phyloP scores from a whole-genome alignment of 805 yeast genomes.

The Blastobotrys americana region DNA sequence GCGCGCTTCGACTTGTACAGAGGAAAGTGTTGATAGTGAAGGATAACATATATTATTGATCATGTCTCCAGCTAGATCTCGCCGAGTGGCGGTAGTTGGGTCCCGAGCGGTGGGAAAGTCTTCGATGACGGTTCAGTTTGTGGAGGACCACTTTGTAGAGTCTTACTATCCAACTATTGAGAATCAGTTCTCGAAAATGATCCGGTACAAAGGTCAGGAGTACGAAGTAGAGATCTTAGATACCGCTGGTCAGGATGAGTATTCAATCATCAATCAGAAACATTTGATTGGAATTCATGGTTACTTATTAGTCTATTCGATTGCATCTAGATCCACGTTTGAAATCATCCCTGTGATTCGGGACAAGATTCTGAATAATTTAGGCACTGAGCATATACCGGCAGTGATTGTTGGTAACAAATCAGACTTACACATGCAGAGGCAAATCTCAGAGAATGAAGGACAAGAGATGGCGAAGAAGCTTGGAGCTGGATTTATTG shows the following conservation, averaged over 20 bases:
- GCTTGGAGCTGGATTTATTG: constrained; percentile 66
- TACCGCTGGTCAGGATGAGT: constrained; percentile 93
- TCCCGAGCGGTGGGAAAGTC: constrained; percentile 80
- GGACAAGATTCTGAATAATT: constrained; percentile 68
- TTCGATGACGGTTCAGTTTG: constrained; percentile 74
- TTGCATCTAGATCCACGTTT: constrained; percentile 69
- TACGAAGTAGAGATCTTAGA: constrained; percentile 80
- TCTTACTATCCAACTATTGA: constrained; percentile 87
- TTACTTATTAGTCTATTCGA: constrained; percentile 72
- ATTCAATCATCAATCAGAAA: constrained; percentile 69
- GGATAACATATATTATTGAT: neutral
- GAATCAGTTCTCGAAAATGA: constrained; percentile 67
- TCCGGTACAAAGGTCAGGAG: constrained; percentile 62
- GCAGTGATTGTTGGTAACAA: constrained; percentile 74
- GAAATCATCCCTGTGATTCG: constrained; percentile 69
- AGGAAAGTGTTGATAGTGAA: too few species aligned
- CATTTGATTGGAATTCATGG: constrained; percentile 79
- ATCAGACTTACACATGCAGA: constrained; percentile 57
- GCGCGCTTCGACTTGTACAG: too few species aligned
- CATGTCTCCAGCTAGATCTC: constrained; percentile 26
- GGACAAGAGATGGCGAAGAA: constrained; percentile 55
- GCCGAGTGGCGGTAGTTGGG: constrained; percentile 82
- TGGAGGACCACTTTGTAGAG: constrained; percentile 83
- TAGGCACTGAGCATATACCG: constrained; percentile 63
- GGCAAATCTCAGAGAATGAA: constrained; percentile 51